Conservation (phyloP, 2,329 filamentous ascomycete species). For the Pleoardoris graminearum region DNA sequence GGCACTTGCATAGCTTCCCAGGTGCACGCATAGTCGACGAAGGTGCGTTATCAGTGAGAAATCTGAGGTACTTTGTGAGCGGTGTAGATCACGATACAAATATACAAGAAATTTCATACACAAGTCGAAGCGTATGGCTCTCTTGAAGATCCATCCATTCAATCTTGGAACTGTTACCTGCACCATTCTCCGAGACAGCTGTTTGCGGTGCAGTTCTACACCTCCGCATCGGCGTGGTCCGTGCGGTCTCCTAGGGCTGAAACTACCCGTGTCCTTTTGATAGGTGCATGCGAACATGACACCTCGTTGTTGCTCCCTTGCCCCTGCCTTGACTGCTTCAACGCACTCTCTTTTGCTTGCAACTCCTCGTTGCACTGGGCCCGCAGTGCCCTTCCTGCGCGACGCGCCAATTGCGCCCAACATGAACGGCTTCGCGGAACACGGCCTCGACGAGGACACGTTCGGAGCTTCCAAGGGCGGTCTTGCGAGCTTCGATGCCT, state of each 20-base stretch:
- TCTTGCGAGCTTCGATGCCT: constrained; percentile 88
- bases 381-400: constrained; percentile 27
- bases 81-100: no score
- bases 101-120: no score
- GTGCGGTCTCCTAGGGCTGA: constrained; percentile 26
- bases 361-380: constrained; percentile 28
- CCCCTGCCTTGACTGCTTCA: constrained; percentile 17
- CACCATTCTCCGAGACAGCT: no score
- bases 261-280: constrained; percentile 44
- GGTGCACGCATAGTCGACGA: no score
- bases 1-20: no score
- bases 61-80: no score
- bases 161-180: no score
- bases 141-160: no score
- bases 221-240: constrained; percentile 21
- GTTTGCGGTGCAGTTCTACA: constrained; percentile 21
- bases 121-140: no score
- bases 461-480: constrained; percentile 73
- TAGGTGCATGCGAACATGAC: constrained; percentile 9
- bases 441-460: constrained; percentile 72
- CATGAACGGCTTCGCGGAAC: constrained; percentile 78
- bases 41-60: no score
- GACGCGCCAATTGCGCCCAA: constrained; percentile 18
- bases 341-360: constrained; percentile 11
- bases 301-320: constrained; percentile 23